A percentile compares a stretch with the other conserved stretches of the same genome.
Conservation (phyloP, 1,284 basidiomycete genomes). For the Volvariella volvacea region DNA sequence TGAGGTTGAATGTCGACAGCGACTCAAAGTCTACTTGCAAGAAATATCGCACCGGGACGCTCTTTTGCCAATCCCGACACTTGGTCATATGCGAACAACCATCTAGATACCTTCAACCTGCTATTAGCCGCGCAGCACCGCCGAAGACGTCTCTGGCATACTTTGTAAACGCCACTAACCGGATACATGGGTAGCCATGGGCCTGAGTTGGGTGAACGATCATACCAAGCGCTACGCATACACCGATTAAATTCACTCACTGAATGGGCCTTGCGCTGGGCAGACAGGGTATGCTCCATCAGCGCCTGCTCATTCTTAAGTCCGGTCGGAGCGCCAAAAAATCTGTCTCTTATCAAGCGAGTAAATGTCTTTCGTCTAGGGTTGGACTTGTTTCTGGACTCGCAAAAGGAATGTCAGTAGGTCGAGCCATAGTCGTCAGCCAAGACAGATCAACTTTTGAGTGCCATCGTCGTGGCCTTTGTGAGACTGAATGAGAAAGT, state of each 20-base stretch:
- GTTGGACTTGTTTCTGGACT: conserved; percentile 11
- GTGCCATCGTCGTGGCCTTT: too few species aligned
- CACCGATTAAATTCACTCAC: conserved; percentile 18
- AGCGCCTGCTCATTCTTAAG: conserved; percentile 32
- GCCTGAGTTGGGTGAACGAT: conserved; percentile 9
- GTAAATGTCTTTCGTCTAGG: conserved; percentile 18
- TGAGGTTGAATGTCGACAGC: not conserved
- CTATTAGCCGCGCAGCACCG: not conserved
- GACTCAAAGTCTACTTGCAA: conserved; percentile 43
- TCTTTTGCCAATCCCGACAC: conserved; percentile 31
- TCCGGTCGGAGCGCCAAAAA: conserved; percentile 33
- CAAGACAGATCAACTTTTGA: too few species aligned
- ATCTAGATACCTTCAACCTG: conserved; percentile 39
- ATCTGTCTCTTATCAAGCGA: conserved; percentile 20
- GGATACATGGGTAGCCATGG: conserved; percentile 22
- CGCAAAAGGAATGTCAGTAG: conserved; percentile 3
- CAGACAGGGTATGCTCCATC: conserved; percentile 35
- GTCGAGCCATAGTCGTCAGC: not conserved
- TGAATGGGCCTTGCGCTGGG: conserved; percentile 37
- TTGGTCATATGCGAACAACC: conserved; percentile 33
- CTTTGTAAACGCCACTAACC: conserved; percentile 34
- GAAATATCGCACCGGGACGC: conserved; percentile 36
- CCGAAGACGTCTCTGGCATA: conserved; percentile 13
- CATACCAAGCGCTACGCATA: not conserved
- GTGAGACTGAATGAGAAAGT: too few species aligned